Percentiles rank a stretch among this genome's conserved stretches.
These are phyloP conservation scores for Torulaspora delbrueckii DNA, from an alignment of 805 yeast genomes.

Conservation along the genomic window DNA sequence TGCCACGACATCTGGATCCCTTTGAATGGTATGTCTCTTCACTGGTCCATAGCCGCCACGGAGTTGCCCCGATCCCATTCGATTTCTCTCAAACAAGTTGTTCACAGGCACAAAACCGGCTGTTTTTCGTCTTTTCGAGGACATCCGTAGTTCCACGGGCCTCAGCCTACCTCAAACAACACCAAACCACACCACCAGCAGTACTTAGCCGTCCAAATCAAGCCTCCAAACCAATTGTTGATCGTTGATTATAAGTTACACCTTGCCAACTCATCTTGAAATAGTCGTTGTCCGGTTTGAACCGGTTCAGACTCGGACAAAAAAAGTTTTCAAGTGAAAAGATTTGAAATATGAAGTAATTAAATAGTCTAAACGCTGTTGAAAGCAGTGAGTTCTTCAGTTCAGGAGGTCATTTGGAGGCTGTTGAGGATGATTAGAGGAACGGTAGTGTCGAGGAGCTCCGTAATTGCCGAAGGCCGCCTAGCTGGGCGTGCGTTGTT, in stretches of 20 bases:
- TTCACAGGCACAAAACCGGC: neutral
- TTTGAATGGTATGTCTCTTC: neutral
- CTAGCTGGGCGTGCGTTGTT: slow-evolving; percentile 8
- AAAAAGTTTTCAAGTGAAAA: slow-evolving; percentile 2
- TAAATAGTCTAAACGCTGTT: neutral
- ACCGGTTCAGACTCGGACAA: slow-evolving; percentile 5
- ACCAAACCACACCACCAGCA: neutral
- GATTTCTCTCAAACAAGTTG: neutral
- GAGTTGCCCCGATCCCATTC: neutral
- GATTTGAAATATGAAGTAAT: neutral
- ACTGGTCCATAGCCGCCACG: neutral
- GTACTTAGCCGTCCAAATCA: neutral
- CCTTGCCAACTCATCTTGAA: neutral
- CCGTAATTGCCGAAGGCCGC: neutral
- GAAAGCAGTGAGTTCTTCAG: neutral
- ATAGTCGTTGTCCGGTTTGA: neutral
- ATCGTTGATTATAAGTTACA: neutral
- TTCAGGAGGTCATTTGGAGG: neutral
- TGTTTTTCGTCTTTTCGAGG: neutral
- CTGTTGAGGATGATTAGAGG: slow-evolving; percentile 1
- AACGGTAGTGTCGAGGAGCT: slow-evolving; percentile 3
- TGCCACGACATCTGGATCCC: neutral
- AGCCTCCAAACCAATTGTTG: neutral
- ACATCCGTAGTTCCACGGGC: neutral
- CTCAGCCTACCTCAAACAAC: neutral